Percentiles rank a stretch among this genome's conserved stretches.
These are phyloP conservation scores for Coemansia sp. DNA, from an alignment of 192 early-diverging fungal species.

Conservation along the genomic window DNA sequence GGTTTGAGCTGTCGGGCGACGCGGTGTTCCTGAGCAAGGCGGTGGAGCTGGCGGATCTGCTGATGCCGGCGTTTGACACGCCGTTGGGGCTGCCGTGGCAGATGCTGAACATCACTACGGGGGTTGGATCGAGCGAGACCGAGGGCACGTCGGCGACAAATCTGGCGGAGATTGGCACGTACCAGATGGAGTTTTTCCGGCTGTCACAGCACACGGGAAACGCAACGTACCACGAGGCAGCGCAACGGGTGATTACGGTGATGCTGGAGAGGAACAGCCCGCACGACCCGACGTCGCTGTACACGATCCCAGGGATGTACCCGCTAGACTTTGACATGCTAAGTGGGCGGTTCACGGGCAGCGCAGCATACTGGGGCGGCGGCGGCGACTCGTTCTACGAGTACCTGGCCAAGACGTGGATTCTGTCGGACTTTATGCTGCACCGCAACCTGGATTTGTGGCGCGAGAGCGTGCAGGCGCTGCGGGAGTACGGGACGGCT, in stretches of 20 bases:
- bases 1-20: conserved; percentile 71
- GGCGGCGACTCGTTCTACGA: conserved; percentile 94
- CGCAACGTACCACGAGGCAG: conserved; percentile 75
- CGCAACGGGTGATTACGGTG: conserved; percentile 58
- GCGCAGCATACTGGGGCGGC: conserved; percentile 61
- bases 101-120: conserved; percentile 59
- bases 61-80: conserved; percentile 73
- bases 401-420: conserved; percentile 85
- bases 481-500: conserved; percentile 27
- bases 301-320: conserved; percentile 39
- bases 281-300: conserved; percentile 19
- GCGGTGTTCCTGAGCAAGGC: conserved; percentile 65
- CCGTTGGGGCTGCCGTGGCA: conserved; percentile 69
- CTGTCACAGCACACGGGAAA: conserved; percentile 73
- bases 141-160: conserved; percentile 38
- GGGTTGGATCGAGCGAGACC: conserved; percentile 54
- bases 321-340: conserved; percentile 36
- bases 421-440: conserved; percentile 62
- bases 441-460: conserved; percentile 47
- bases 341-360: conserved; percentile 24
- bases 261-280: conserved; percentile 33
- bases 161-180: conserved; percentile 74
- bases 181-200: conserved; percentile 89
- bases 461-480: conserved; percentile 45
- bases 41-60: conserved; percentile 66